Conservation (phyloP, 768 basidiomycete species). For the Calocera cornea region DNA sequence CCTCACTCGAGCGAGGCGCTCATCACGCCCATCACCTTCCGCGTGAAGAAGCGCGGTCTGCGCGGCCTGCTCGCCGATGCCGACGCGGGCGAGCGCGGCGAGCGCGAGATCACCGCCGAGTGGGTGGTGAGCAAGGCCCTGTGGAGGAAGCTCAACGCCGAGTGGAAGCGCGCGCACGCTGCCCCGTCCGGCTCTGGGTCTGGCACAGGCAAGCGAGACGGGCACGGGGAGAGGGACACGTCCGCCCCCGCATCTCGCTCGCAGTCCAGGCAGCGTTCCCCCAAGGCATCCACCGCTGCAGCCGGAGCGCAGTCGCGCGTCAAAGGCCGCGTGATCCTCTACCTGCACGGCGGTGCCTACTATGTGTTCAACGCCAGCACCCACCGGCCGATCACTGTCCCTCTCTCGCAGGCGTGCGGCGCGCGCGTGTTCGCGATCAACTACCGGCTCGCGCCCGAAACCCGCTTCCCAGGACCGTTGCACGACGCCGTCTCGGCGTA, state of each 20-base stretch:
- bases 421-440: conserved; percentile 85
- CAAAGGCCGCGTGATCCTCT: conserved; percentile 75
- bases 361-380: conserved; percentile 84
- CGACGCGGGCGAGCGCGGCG: conserved; percentile 62
- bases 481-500: conserved; percentile 80
- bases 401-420: conserved; percentile 75
- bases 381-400: conserved; percentile 80
- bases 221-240: no score
- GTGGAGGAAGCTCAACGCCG: conserved; percentile 74
- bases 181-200: neutral
- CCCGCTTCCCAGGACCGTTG: conserved; percentile 78
- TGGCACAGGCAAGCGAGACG: neutral
- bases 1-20: conserved; percentile 86
- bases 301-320: neutral
- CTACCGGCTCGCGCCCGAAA: conserved; percentile 93
- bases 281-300: neutral
- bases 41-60: conserved; percentile 54
- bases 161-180: conserved; percentile 47
- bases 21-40: conserved; percentile 88
- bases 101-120: conserved; percentile 76
- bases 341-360: conserved; percentile 91
- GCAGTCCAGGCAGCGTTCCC: no score
- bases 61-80: conserved; percentile 65
- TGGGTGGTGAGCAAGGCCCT: conserved; percentile 92
- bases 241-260: neutral